phyloP scores from a whole-genome alignment of 495 filamentous ascomycete species.

The Penicillium diatomitis region DNA sequence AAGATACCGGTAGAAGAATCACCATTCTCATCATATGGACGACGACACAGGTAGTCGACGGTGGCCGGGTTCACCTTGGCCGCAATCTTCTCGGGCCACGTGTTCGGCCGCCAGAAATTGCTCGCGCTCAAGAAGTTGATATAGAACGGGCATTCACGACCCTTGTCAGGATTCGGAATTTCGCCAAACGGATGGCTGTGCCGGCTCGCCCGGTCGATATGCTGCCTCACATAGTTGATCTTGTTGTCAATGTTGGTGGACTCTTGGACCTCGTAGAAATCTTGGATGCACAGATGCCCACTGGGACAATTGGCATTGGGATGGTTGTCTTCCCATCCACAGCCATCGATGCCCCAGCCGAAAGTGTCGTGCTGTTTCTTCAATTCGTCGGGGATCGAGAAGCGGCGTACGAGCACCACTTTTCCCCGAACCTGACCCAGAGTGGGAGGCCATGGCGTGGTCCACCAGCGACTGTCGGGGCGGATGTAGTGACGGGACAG shows the following conservation, averaged over 20 bases:
- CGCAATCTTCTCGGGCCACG: constrained; percentile 94
- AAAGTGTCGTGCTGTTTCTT: constrained; percentile 48
- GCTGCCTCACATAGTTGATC: constrained; percentile 59
- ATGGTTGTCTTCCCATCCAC: constrained; percentile 83
- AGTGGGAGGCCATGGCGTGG: constrained; percentile 65
- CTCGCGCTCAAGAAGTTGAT: constrained; percentile 85
- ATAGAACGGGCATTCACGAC: constrained; percentile 55
- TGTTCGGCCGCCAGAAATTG: constrained; percentile 86
- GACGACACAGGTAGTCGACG: constrained; percentile 65
- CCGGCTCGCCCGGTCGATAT: constrained; percentile 61
- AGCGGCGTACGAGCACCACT: constrained; percentile 78
- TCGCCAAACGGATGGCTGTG: constrained; percentile 35
- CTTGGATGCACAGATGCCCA: constrained; percentile 78
- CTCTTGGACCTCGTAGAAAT: constrained; percentile 86
- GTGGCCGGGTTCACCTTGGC: constrained; percentile 86
- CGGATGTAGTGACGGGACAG: constrained; percentile 62
- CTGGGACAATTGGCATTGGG: constrained; percentile 61
- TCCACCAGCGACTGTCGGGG: constrained; percentile 64
- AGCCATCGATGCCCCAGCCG: constrained; percentile 78
- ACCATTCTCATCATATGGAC: constrained; percentile 49
- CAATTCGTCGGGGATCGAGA: constrained; percentile 53
- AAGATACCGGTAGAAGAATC: constrained; percentile 87
- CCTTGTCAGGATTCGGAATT: constrained; percentile 21
- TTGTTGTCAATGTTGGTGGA: constrained; percentile 70
- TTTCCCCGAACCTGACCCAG: constrained; percentile 76